A percentile compares a stretch with the other conserved stretches of the same genome.
phyloP scores from a whole-genome alignment of 768 basidiomycete genomes.

The Kwoniella europaea region DNA sequence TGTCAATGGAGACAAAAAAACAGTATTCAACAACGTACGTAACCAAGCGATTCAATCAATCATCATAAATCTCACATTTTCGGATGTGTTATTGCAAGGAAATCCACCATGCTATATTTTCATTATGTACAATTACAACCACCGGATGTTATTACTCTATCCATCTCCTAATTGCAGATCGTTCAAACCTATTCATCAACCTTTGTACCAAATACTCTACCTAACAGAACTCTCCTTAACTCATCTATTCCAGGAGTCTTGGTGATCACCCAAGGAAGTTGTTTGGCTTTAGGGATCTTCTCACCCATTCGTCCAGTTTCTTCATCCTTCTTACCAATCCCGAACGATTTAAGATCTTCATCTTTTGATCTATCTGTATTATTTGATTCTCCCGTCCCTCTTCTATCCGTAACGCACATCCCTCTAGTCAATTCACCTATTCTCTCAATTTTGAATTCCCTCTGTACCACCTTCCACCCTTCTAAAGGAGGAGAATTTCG shows the following conservation, averaged over 20 bases:
- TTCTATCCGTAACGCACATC: constrained; percentile 82
- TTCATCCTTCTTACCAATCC: constrained; percentile 30
- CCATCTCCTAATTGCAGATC: background rate
- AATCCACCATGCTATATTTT: too few species aligned
- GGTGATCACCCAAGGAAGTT: constrained; percentile 45
- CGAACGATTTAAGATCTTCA: constrained; percentile 28
- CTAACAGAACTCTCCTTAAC: constrained; percentile 44
- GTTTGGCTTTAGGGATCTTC: constrained; percentile 27
- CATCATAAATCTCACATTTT: too few species aligned
- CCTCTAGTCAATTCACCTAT: constrained; percentile 80
- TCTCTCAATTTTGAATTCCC: constrained; percentile 73
- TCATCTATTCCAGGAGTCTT: constrained; percentile 50
- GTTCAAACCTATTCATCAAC: constrained; percentile 8
- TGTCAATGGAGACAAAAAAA: too few species aligned
- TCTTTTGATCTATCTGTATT: constrained; percentile 63
- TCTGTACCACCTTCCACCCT: constrained; percentile 67
- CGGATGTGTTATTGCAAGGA: too few species aligned
- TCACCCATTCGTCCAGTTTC: constrained; percentile 30
- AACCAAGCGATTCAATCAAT: too few species aligned
- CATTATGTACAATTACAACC: background rate
- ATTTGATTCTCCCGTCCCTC: constrained; percentile 63
- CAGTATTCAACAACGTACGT: too few species aligned
- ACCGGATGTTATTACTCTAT: background rate
- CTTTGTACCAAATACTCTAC: constrained; percentile 53
- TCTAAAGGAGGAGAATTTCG: constrained; percentile 41